A percentile compares a stretch with the other conserved stretches of the same genome.
These are phyloP conservation scores for Suaeda aralocaspica DNA, from an alignment of 148 eudicot genomes.

Conservation along the genomic window DNA sequence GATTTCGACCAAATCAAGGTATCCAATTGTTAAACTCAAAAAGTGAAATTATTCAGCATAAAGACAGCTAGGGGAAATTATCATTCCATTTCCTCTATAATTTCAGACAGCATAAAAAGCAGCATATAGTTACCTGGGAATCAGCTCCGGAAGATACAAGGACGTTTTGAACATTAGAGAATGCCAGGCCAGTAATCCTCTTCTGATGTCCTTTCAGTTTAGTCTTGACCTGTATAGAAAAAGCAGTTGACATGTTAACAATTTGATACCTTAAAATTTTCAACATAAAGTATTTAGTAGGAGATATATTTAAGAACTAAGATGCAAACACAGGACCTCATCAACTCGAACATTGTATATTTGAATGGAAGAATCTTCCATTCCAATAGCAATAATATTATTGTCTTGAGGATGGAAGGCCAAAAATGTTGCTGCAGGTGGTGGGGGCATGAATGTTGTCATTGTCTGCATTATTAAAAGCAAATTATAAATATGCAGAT, in stretches of 20 bases:
- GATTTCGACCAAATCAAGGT: not conserved
- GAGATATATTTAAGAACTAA: not conserved
- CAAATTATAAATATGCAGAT: slow-evolving; percentile 12
- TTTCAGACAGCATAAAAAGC: not conserved
- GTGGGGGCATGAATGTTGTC: slow-evolving; percentile 88
- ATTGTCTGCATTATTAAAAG: slow-evolving; percentile 54
- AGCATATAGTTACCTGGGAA: slow-evolving; percentile 50
- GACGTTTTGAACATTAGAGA: slow-evolving; percentile 60
- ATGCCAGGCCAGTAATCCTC: slow-evolving; percentile 77
- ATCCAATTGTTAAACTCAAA: too few relatives aligned
- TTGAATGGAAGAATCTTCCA: slow-evolving; percentile 86
- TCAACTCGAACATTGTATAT: slow-evolving; percentile 82
- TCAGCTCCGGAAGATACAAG: slow-evolving; percentile 87
- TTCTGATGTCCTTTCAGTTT: slow-evolving; percentile 80
- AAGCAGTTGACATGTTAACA: not conserved
- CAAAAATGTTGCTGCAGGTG: slow-evolving; percentile 87
- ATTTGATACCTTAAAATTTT: not conserved
- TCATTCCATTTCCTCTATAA: not conserved
- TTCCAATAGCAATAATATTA: slow-evolving; percentile 87
- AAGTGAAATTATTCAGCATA: not conserved
- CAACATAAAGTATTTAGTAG: not conserved
- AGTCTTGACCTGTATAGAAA: slow-evolving; percentile 47
- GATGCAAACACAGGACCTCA: slow-evolving; percentile 41
- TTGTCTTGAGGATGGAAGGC: slow-evolving; percentile 90
- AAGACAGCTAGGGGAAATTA: not conserved